These are phyloP conservation scores for Cadophora malorum DNA, from an alignment of 2,329 filamentous ascomycete genomes.

Conservation along the genomic window DNA sequence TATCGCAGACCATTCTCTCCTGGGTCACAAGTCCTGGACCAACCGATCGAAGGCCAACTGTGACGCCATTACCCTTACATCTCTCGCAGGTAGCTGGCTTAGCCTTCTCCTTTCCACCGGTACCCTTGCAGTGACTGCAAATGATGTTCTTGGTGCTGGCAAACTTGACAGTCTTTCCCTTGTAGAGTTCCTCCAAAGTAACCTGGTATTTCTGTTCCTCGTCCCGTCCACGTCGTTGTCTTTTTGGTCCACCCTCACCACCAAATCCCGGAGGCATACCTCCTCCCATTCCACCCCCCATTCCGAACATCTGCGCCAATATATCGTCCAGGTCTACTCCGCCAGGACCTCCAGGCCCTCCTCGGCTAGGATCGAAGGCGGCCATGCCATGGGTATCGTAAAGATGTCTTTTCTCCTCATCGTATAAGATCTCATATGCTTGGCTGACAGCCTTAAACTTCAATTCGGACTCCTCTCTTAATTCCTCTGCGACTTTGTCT, in stretches of 20 bases:
- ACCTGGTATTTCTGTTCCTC: conserved; percentile 94
- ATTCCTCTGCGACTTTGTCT: conserved; percentile 90
- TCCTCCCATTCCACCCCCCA: conserved; percentile 58
- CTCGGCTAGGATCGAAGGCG: conserved; percentile 81
- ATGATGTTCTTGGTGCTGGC: conserved; percentile 93
- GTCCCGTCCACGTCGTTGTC: conserved; percentile 75
- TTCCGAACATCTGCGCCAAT: conserved; percentile 88
- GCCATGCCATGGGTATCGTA: conserved; percentile 97
- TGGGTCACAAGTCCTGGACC: conserved; percentile 87
- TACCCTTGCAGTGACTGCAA: conserved; percentile 86
- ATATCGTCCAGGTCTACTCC: conserved; percentile 91
- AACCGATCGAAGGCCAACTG: conserved; percentile 79
- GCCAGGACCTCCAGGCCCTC: conserved; percentile 63
- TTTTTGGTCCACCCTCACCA: conserved; percentile 55
- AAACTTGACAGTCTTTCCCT: conserved; percentile 98
- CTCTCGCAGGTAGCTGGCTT: conserved; percentile 83
- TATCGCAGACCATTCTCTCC: conserved; percentile 78
- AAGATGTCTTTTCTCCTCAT: conserved; percentile 89
- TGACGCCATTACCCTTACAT: conserved; percentile 81
- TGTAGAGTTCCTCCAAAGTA: conserved; percentile 93
- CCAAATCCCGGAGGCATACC: conserved; percentile 47
- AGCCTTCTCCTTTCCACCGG: conserved; percentile 89
- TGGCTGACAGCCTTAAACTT: conserved; percentile 93
- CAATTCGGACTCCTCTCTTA: conserved; percentile 83
- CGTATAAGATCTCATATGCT: conserved; percentile 96